Evolutionary conservation across 2,329 filamentous ascomycete genomes (phyloP), one percentile per base, ranked within the genome.

Genomic region (Cladosporium sp.): DNA sequence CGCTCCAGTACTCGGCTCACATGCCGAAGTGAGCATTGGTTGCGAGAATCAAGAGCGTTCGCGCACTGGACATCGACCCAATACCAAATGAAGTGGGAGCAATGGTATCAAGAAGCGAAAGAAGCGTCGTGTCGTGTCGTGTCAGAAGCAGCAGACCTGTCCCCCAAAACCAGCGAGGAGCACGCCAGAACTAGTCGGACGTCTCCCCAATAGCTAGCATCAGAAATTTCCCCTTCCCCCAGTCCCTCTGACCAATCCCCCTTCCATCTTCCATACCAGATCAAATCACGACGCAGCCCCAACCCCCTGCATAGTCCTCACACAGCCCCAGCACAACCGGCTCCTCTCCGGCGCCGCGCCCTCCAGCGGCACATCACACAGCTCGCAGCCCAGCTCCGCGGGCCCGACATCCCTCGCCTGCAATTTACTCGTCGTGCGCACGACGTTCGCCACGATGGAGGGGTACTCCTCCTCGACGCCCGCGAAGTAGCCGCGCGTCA

Each of bases 381-480:
- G 67, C 33, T 78, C 77, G 63, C 89, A 95, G 44, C 61, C 61
- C 19, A 60, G 60, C 11, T 64, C 63, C 32, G 61, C 54, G 55
- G 61, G 64, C 66, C 42, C 58, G 65, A 16, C 62, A 63, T 7
- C 7, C 0, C 74, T 66, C 22, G 81, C 72, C 43, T 83, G 75
- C 38, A 97, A 77, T 70, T 95, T 95, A 48, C 83, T 85, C n/a
- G 87, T 85, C 33, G 92, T 98, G 57, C 89, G 83, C 4, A 96
- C 92, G 9, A 98, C 93, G 67, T 98, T 98, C 32, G 91, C 86
- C 59, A 98, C 91, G 52, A 97, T 89, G 52, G 87, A 89, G 3
- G 91, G 88, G 64, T 95, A 96, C 54, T 86, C 86, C 59, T 83
- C 81, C 66, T 95, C 91, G 13, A 95, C 89, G 38, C 83, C 85